A percentile compares a stretch with the other conserved stretches of the same genome.
Evolutionary conservation across 1,284 basidiomycete species (phyloP).

Genomic region (Pisolithus thermaeus): DNA sequence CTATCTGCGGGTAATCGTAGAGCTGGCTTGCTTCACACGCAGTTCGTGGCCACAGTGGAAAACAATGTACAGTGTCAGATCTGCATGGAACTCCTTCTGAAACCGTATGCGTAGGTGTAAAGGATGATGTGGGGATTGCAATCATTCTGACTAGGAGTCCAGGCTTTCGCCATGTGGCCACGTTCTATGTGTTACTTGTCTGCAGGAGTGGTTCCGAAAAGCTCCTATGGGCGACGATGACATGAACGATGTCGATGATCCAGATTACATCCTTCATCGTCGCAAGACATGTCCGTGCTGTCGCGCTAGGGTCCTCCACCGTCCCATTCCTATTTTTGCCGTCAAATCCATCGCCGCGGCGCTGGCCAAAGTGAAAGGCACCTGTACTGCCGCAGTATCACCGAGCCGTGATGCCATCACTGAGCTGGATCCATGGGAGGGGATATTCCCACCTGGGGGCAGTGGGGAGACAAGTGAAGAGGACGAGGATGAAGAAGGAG

Average conservation of each 20-base stretch:
- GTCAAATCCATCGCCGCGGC: constrained; percentile 53
- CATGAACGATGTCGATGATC: constrained; percentile 46
- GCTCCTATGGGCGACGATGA: constrained; percentile 53
- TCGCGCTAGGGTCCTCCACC: constrained; percentile 46
- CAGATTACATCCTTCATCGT: constrained; percentile 47
- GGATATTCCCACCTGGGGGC: constrained; percentile 49
- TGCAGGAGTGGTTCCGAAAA: constrained; percentile 70
- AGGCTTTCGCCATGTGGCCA: constrained; percentile 72
- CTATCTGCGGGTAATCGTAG: not conserved
- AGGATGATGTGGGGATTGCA: not conserved
- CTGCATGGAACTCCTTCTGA: constrained; percentile 60
- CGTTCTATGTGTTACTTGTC: constrained; percentile 58
- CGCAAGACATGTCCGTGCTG: constrained; percentile 69
- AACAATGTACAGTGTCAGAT: constrained; percentile 62
- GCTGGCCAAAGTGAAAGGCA: constrained; percentile 35
- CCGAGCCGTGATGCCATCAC: constrained; percentile 17
- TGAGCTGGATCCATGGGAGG: constrained; percentile 59
- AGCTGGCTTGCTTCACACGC: constrained; percentile 1
- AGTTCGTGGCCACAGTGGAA: constrained; percentile 56
- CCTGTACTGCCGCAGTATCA: constrained; percentile 12
- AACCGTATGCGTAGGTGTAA: constrained; percentile 56
- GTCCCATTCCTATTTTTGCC: constrained; percentile 63
- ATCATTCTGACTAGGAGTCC: constrained; percentile 4
- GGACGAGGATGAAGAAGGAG: constrained; percentile 24
- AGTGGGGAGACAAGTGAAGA: constrained; percentile 35